Evolutionary conservation across 2,329 filamentous ascomycete species (phyloP), one percentile per base, ranked within the genome.

Genomic region (Raffaelea arxii): DNA sequence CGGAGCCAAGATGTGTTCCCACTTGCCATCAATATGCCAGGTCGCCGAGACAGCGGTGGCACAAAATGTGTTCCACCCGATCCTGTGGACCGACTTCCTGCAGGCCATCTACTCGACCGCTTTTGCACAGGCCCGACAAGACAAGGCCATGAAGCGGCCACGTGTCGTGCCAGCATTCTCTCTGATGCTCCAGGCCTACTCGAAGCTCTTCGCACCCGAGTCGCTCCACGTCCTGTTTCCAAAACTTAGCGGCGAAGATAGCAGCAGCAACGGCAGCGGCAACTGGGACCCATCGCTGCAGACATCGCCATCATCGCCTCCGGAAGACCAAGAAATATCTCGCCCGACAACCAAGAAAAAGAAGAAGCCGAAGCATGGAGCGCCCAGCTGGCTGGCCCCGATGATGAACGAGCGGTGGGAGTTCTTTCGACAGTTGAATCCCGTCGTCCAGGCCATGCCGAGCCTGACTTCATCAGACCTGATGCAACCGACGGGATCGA

Each of bases 1-100:
- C 49, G 82, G 83, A 25, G 83, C 85, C 44, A 86, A 87, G 54
- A 58, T 60, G 4, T 68, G 69, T 19, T 62, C 69, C 22, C 72
- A 86, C 50, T 66, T 71, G 4, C 61, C 68, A 3, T 71, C 71
- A 23, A 68, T 88, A 24, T 66, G 70, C 38, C 65, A 68, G 25
- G 70, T 84, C 39, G 68, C 82, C 43, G 60, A 71, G 4, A 68
- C 75, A 38, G 72, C 80, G 4, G 67, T 72, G 39, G 51, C 65
- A 25, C 63, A 68, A 5, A 60, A 69, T 11, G 63, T 76, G 18
- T 65, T 75, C 42, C 67, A 72, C 51, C 62, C 66, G 40, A 53
- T 70, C 39, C 65, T 77, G 49, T 64, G 69, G 47, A 72, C 72
- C 51, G 74, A 77, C 53, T 53, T 75, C 18, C 59, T 83, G 21